Evolutionary conservation across 2,329 filamentous ascomycete species (phyloP), one percentile per base, ranked within the genome.

Genomic region (Cercospora sojina): DNA sequence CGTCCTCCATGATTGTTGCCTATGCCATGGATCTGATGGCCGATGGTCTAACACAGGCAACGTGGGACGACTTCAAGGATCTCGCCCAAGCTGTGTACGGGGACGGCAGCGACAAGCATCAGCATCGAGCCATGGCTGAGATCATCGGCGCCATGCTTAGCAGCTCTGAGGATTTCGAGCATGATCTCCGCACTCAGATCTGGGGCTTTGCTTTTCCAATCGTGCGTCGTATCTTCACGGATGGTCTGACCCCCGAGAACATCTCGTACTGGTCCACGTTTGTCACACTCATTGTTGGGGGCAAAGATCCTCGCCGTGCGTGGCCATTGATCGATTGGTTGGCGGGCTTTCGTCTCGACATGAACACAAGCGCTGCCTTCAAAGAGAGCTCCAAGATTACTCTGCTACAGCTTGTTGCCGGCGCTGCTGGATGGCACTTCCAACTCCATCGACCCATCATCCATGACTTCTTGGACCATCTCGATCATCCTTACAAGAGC

Each of bases 321-420:
- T 93, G 91, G 83, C 94, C 96, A 70, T 85, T 99, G 69, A 87
- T 97, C 38, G 90, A 95, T 70, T 90, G 88, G 79, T 83, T 99
- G 20, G 87, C 90, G 56, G 87, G 89, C 62, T 98, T 98, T 86
- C 87, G 92, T 31, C 84, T 99, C 9, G 95, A 99, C 77, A 94
- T 98, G 90, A 84, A 87, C 5, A 97, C 94, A 0, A 97, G 98
- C 76, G 95, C 96, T 3, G 95, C 95, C 0, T 99, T 99, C 85
- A 99, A 99, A 78, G 96, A 99, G 78, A 97, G 94, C 64, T 96
- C 94, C 29, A 97, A 98, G 81, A 92, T 99, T 16, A 90, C 95
- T 71, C 83, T 99, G 31, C 83, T 99, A 18, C 92, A 97, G 72
- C 92, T 96, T 71, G 87, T 91, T 69, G 91, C 99, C 66, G 88